A percentile compares a stretch with the other conserved stretches of the same genome.
These are phyloP conservation scores for Chloromonas sp. DNA, from an alignment of 163 green algal species.

Conservation along the genomic window DNA sequence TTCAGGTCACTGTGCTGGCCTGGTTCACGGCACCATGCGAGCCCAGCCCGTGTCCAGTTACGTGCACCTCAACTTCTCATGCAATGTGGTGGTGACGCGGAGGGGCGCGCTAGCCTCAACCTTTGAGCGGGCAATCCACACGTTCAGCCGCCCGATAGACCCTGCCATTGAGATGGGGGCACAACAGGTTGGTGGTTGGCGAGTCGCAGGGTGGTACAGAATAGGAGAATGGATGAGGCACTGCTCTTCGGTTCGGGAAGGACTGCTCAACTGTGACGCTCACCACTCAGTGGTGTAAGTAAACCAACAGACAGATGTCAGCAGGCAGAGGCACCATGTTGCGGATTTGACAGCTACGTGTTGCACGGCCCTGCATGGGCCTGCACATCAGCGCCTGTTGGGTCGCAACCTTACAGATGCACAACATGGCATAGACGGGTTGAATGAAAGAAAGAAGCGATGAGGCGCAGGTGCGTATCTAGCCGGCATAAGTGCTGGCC, in stretches of 20 bases:
- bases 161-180: slow-evolving; percentile 20
- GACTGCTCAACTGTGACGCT: background rate
- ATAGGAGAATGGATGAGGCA: background rate
- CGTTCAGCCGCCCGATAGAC: slow-evolving; percentile 44
- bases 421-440: no score
- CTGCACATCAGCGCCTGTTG: no score
- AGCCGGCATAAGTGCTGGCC: no score
- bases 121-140: slow-evolving; percentile 38
- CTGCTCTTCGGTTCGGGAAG: background rate
- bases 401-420: no score
- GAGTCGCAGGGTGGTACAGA: background rate
- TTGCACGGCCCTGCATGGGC: background rate
- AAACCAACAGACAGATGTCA: no score
- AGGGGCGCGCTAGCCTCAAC: slow-evolving; percentile 19
- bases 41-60: slow-evolving; percentile 36
- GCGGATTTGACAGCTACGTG: background rate
- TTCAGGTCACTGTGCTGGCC: slow-evolving; percentile 42
- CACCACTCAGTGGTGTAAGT: no score
- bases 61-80: slow-evolving; percentile 57
- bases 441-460: no score
- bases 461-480: no score
- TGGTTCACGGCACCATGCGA: slow-evolving; percentile 21
- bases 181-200: slow-evolving; percentile 37
- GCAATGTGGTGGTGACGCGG: slow-evolving; percentile 46
- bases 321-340: background rate